These are phyloP conservation scores for Malbranchea cinnamomea DNA, from an alignment of 2,329 filamentous ascomycete species.

Conservation along the genomic window DNA sequence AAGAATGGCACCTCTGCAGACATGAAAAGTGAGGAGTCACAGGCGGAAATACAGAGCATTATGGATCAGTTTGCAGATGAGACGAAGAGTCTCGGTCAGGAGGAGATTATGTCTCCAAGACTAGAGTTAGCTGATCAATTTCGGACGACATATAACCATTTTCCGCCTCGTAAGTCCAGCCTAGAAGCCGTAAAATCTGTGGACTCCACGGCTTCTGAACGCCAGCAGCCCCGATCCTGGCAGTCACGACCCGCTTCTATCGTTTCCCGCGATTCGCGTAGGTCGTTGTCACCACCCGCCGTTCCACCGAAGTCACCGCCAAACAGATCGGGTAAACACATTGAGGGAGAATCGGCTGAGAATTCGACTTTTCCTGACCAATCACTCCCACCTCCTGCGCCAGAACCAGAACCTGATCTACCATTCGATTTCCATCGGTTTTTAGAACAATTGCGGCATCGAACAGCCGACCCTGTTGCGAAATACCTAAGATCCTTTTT, in stretches of 20 bases:
- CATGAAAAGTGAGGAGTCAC: constrained; percentile 52
- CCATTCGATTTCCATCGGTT: constrained; percentile 98
- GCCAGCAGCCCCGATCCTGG: constrained; percentile 10
- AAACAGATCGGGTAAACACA: constrained; percentile 8
- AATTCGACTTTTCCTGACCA: constrained; percentile 21
- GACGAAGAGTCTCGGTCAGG: constrained; percentile 51
- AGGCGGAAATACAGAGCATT: constrained; percentile 86
- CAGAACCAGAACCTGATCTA: constrained; percentile 67
- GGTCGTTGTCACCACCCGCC: constrained; percentile 12
- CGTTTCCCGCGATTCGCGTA: constrained; percentile 4
- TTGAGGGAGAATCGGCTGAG: constrained; percentile 16
- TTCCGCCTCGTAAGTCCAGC: constrained; percentile 75
- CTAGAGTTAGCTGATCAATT: constrained; percentile 70
- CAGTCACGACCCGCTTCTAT: constrained; percentile 7
- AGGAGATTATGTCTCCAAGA: constrained; percentile 85
- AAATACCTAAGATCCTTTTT: constrained; percentile 91
- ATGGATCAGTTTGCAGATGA: constrained; percentile 88
- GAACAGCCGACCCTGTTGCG: constrained; percentile 94
- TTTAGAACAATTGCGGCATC: constrained; percentile 85
- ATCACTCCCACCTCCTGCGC: constrained; percentile 45
- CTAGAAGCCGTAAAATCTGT: constrained; percentile 51
- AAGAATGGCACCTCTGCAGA: constrained; percentile 36
- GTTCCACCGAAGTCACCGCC: constrained; percentile 15
- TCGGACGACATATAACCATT: constrained; percentile 49
- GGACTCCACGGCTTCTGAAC: constrained; percentile 18